Evolutionary conservation across 352 stramenopile species (phyloP), one percentile per base, ranked within the genome.

Genomic region (Globisporangium takayamanum): DNA sequence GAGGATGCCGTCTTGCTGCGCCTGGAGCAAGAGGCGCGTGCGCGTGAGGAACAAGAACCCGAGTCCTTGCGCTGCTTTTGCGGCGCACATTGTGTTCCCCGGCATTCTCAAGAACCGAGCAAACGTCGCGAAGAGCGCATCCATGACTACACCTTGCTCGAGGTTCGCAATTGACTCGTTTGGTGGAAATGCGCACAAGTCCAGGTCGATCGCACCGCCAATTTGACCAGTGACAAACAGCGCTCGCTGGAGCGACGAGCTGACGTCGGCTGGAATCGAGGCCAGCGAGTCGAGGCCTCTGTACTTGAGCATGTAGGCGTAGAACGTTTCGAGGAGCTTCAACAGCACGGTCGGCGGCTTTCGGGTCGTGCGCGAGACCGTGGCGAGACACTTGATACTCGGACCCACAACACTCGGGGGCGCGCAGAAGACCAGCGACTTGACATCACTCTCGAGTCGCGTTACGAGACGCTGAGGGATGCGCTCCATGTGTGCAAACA

Each of bases 371-470:
- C 30, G 64, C 5, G 74, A 71, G 25, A 95, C 69, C 5, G 72
- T 80, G 25, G 80, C 75, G 11, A 94, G 69, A 46, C 84, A 95
- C 45, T 84, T 71, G 56, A 95, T 71, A 60, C 80, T 89, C 11
- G 81, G 79, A 42, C 73, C 76, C 25, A 95, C 86, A 51, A 95
- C 84, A 53, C 85, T 92, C n/a, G 86, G 86, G n/a, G 82, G 75
- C 15, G 84, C 76, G 5, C 69, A 54, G 28, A 87, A 70, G 15
- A 95, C 63, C 20, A 95, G 54, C 12, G 64, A 44, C 47, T 80
- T 91, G 33, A 95, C 64, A 63, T 94, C 84, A 7, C 26, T 48
- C 59, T 92, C 77, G 11, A 95, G 53, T 28, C 52, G 68, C 8
- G 47, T 53, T 18, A 73, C 69, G 41, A 92, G 63, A 26, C 73